Conservation (phyloP, 148 eudicot species). For the Diospyros lotus region DNA sequence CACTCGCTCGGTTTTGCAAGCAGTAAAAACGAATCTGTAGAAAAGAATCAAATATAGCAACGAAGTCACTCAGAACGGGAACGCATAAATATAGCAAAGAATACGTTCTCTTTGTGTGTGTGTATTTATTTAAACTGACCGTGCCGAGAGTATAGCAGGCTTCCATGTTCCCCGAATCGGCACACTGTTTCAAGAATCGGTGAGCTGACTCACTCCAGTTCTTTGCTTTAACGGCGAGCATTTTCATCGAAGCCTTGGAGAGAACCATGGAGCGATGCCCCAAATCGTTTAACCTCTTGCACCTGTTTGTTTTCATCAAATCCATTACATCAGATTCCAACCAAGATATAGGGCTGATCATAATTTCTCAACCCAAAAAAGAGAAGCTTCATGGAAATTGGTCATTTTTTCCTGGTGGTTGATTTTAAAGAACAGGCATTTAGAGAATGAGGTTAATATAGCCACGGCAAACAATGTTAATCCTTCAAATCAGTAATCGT, state of each 20-base stretch:
- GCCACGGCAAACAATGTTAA: not conserved
- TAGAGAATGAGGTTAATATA: not conserved
- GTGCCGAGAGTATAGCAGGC: constrained; percentile 89
- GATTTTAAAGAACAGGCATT: not conserved
- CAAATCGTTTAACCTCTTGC: constrained; percentile 70
- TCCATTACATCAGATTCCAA: not conserved
- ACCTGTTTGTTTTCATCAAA: constrained; percentile 52
- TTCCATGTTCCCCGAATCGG: constrained; percentile 73
- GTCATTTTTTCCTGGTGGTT: not conserved
- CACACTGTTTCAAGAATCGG: constrained; percentile 56
- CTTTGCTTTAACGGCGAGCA: constrained; percentile 48
- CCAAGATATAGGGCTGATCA: too few species aligned
- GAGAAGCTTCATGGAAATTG: too few species aligned
- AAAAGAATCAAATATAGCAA: not conserved
- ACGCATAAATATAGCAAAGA: not conserved
- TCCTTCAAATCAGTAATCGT: not conserved
- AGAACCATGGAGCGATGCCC: constrained; percentile 54
- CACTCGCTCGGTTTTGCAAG: constrained; percentile 34
- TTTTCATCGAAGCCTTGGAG: constrained; percentile 52
- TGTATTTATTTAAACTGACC: constrained; percentile 32
- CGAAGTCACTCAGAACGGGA: not conserved
- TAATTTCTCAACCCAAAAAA: not conserved
- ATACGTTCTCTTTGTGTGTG: too few species aligned
- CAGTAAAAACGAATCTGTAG: constrained; percentile 49
- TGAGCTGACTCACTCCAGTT: constrained; percentile 74